Conservation (phyloP, 306 rosid species). For the Acmispon strigosus region DNA sequence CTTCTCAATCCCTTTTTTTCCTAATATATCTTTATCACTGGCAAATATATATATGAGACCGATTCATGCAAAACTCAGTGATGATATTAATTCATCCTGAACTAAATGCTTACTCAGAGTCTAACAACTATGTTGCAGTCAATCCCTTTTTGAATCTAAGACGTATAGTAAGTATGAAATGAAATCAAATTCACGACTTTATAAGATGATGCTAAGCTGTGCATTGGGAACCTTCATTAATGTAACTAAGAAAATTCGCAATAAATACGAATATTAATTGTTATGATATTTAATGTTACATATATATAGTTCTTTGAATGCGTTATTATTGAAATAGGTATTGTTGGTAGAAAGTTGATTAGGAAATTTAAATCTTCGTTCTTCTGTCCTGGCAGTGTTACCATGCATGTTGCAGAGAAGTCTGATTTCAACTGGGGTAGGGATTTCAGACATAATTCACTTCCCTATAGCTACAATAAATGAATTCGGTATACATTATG, state of each 20-base stretch:
- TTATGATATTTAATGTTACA: slow-evolving; percentile 12
- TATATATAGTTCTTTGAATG: slow-evolving; percentile 28
- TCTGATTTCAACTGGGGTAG: too few relatives aligned
- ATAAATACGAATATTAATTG: slow-evolving; percentile 19
- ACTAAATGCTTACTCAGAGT: too few relatives aligned
- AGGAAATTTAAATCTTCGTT: slow-evolving; percentile 15
- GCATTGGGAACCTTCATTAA: not conserved
- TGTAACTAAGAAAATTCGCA: not conserved
- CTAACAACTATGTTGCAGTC: too few relatives aligned
- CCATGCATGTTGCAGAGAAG: not conserved
- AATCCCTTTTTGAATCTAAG: too few relatives aligned
- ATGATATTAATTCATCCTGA: too few relatives aligned
- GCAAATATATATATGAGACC: too few relatives aligned
- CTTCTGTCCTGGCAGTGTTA: not conserved
- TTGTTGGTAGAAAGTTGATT: slow-evolving; percentile 29
- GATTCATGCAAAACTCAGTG: too few relatives aligned
- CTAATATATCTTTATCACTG: too few relatives aligned
- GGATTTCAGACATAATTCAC: not conserved
- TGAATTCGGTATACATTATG: not conserved
- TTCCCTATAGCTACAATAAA: slow-evolving; percentile 12
- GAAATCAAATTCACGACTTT: too few relatives aligned
- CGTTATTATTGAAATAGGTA: slow-evolving; percentile 17
- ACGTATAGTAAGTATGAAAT: too few relatives aligned
- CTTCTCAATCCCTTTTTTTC: not conserved
- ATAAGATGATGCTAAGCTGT: too few relatives aligned